Conservation (phyloP, 768 basidiomycete species). For the Phylloporus scabripes region DNA sequence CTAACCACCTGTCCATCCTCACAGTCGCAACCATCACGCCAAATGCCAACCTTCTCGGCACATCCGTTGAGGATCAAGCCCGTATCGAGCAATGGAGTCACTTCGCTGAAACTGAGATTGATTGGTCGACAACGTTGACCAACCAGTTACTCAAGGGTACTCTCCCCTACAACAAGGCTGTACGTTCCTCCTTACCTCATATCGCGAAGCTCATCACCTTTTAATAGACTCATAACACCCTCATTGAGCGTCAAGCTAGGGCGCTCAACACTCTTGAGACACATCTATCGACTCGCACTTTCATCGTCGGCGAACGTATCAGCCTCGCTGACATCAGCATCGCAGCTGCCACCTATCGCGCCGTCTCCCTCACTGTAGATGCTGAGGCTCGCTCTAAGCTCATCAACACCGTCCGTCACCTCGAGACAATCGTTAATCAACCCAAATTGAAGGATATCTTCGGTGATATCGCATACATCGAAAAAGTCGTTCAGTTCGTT, state of each 20-base stretch:
- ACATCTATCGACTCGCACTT: conserved; percentile 75
- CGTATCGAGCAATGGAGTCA: conserved; percentile 83
- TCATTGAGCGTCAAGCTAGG: conserved; percentile 50
- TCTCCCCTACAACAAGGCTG: conserved; percentile 80
- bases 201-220: neutral
- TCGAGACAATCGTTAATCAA: conserved; percentile 86
- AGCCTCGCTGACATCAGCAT: conserved; percentile 83
- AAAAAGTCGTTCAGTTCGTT: conserved; percentile 65
- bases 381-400: conserved; percentile 57
- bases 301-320: conserved; percentile 91
- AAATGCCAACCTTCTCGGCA: conserved; percentile 74
- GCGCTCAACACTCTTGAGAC: conserved; percentile 64
- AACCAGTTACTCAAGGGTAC: conserved; percentile 40
- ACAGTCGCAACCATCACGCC: conserved; percentile 73
- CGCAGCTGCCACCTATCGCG: conserved; percentile 53
- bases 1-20: conserved; percentile 9
- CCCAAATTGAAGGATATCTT: conserved; percentile 65
- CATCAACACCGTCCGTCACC: conserved; percentile 76
- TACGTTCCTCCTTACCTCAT: conserved; percentile 32
- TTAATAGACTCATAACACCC: conserved; percentile 50
- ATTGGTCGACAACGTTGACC: conserved; percentile 33
- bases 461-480: conserved; percentile 52
- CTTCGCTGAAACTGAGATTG: conserved; percentile 65
- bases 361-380: conserved; percentile 57
- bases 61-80: conserved; percentile 59